Percentiles rank a stretch among this genome's conserved stretches.
phyloP scores from a whole-genome alignment of 148 eudicot species.

The Vaccinium corymbosum region DNA sequence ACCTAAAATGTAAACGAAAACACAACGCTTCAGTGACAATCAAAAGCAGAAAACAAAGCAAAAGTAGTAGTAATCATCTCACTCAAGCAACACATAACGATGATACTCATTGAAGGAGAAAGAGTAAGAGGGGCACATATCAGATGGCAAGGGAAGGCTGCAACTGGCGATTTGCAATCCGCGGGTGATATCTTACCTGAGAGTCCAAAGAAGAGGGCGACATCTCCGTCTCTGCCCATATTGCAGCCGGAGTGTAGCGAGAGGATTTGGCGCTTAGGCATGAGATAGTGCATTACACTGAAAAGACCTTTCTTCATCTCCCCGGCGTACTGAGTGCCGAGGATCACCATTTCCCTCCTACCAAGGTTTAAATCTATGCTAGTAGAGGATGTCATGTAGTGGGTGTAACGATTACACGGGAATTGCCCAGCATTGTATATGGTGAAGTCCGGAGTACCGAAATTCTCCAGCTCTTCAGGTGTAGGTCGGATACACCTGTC shows the following conservation, averaged over 20 bases:
- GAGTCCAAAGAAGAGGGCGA: slow-evolving; percentile 84
- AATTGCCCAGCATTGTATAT: slow-evolving; percentile 85
- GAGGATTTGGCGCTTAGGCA: slow-evolving; percentile 75
- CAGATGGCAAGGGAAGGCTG: slow-evolving; percentile 20
- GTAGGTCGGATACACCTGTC: slow-evolving; percentile 89
- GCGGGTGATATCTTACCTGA: slow-evolving; percentile 46
- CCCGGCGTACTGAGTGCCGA: slow-evolving; percentile 85
- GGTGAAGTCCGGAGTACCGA: slow-evolving; percentile 81
- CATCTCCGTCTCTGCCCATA: slow-evolving; percentile 81
- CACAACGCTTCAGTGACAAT: slow-evolving; percentile 1
- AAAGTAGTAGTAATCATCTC: not conserved
- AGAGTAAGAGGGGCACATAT: slow-evolving; percentile 22
- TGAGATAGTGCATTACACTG: slow-evolving; percentile 82
- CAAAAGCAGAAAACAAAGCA: not conserved
- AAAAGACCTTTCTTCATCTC: slow-evolving; percentile 91
- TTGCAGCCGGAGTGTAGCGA: slow-evolving; percentile 85
- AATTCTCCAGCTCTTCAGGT: slow-evolving; percentile 67
- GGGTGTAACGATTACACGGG: slow-evolving; percentile 81
- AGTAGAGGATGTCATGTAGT: slow-evolving; percentile 86
- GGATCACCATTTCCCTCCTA: slow-evolving; percentile 83
- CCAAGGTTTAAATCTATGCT: slow-evolving; percentile 74
- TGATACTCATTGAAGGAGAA: not conserved
- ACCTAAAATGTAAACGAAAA: slow-evolving; percentile 30
- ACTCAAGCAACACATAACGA: not conserved
- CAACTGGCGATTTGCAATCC: slow-evolving; percentile 16